Evolutionary conservation across 2,329 filamentous ascomycete species (phyloP).

Genomic region (Diaporthe sp.): DNA sequence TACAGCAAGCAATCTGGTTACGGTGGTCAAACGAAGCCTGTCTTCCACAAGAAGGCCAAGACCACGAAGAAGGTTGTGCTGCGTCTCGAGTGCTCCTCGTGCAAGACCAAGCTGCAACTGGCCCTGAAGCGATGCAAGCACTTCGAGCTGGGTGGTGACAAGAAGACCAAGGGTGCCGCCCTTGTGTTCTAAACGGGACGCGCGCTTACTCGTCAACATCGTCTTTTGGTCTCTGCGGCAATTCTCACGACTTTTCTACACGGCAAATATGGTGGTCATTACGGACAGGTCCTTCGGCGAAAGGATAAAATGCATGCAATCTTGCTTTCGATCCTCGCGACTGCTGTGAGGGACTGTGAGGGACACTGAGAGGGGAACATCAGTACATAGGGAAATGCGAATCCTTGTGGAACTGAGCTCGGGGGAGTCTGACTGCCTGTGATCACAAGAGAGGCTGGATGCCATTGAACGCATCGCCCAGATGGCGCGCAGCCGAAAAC

Average conservation of each 20-base stretch:
- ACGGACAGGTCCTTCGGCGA: conserved; percentile 42
- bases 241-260: conserved; percentile 42
- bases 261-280: conserved; percentile 43
- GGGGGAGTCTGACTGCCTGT: conserved; percentile 34
- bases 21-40: conserved; percentile 99
- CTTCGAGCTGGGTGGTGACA: conserved; percentile 99
- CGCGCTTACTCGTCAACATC: conserved; percentile 38
- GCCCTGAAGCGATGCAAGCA: conserved; percentile 99
- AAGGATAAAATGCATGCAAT: conserved; percentile 43
- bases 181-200: conserved; percentile 90
- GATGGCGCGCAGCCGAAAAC: conserved; percentile 34
- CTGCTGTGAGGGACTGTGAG: conserved; percentile 41
- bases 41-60: conserved; percentile 99
- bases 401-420: conserved; percentile 40
- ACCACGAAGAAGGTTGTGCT: conserved; percentile 99
- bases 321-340: conserved; percentile 43
- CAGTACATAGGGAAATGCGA: conserved; percentile 42
- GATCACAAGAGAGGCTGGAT: conserved; percentile 34
- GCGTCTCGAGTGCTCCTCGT: conserved; percentile 95
- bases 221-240: conserved; percentile 42
- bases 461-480: conserved; percentile 26
- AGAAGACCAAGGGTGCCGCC: conserved; percentile 99
- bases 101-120: conserved; percentile 99
- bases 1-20: conserved; percentile 75
- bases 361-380: conserved; percentile 37